phyloP scores from a whole-genome alignment of 441 rosid genomes.

The Adansonia grandidieri region DNA sequence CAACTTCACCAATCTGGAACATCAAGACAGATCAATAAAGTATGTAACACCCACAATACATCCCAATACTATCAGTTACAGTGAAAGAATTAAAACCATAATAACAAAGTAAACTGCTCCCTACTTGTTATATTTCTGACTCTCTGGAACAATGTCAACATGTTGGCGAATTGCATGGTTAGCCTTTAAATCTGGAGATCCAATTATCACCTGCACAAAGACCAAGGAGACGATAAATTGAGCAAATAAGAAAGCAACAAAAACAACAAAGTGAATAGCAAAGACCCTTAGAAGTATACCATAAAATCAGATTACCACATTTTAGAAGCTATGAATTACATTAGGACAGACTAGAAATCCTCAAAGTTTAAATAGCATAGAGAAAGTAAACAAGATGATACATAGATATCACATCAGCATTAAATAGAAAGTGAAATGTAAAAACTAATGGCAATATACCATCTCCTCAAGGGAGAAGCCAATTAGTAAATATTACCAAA shows the following conservation, averaged over 20 bases:
- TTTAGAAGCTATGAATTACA: not conserved
- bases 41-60: not conserved
- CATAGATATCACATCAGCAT: not conserved
- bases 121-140: constrained; percentile 91
- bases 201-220: constrained; percentile 71
- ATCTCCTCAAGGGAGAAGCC: not conserved
- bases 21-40: constrained; percentile 13
- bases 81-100: too few relatives aligned
- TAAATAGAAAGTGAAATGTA: not conserved
- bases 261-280: not conserved
- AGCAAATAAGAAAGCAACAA: constrained; percentile 1
- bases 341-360: constrained; percentile 8
- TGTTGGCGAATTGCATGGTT: constrained; percentile 88
- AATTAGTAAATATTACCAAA: constrained; percentile 4
- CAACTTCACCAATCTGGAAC: constrained; percentile 77
- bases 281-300: not conserved
- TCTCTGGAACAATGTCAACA: constrained; percentile 88
- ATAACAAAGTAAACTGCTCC: not conserved
- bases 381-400: not conserved
- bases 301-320: not conserved
- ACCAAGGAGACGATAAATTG: constrained; percentile 7
- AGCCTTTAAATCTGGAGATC: constrained; percentile 89
- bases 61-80: not conserved
- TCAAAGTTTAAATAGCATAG: not conserved
- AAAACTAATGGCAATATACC: not conserved